phyloP scores from a whole-genome alignment of 305 asterid species.

The Fraxinus ornus region DNA sequence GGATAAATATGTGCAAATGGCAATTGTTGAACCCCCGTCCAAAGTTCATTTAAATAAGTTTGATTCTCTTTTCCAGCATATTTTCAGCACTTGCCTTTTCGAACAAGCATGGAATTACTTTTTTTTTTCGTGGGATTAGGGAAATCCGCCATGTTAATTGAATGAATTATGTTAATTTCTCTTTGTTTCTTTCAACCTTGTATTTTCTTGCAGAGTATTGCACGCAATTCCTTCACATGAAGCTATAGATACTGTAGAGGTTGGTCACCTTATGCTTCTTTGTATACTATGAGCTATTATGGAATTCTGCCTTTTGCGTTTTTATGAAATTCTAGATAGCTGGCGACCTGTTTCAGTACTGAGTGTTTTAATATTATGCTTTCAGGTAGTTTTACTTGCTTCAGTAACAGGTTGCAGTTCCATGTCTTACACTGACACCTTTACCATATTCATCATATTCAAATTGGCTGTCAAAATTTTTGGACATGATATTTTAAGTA shows the following conservation, averaged over 20 bases:
- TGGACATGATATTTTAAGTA: background rate
- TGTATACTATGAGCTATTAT: slow-evolving; percentile 11
- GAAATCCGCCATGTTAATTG: background rate
- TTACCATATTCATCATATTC: slow-evolving; percentile 11
- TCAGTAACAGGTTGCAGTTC: background rate
- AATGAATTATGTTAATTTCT: slow-evolving; percentile 9
- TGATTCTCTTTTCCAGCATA: slow-evolving; percentile 4
- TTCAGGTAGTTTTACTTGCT: background rate
- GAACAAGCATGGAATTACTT: background rate
- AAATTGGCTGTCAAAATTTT: background rate
- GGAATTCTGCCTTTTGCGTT: slow-evolving; percentile 7
- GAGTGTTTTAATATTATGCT: background rate
- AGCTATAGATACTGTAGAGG: slow-evolving; percentile 99
- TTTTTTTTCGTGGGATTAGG: background rate
- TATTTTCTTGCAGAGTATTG: slow-evolving; percentile 62
- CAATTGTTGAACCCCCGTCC: background rate
- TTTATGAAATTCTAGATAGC: slow-evolving; percentile 6
- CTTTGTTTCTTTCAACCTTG: background rate
- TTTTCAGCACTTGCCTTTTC: slow-evolving; percentile 14
- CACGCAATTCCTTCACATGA: slow-evolving; percentile 95
- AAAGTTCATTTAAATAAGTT: slow-evolving; percentile 9
- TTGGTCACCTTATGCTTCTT: slow-evolving; percentile 19
- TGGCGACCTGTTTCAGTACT: background rate
- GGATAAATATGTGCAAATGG: slow-evolving; percentile 12
- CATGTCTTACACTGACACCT: background rate